Conservation (phyloP, 1,284 basidiomycete species). For the Takashimella koratensis region DNA sequence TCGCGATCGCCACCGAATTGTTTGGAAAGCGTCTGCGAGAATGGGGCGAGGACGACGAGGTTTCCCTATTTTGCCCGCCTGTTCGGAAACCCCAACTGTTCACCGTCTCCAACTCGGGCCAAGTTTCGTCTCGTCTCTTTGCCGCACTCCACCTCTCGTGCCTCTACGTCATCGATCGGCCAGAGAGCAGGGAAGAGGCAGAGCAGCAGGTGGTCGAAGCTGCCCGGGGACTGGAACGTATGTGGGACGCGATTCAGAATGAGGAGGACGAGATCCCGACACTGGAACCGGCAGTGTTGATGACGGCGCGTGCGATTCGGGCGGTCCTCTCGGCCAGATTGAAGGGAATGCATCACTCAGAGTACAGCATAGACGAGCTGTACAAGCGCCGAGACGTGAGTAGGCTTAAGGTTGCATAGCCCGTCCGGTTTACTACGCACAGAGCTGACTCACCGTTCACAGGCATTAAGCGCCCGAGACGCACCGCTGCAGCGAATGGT, state of each 20-base stretch:
- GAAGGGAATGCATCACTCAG: constrained; percentile 14
- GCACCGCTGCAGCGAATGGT: not conserved
- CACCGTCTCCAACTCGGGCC: constrained; percentile 25
- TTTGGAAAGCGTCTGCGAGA: constrained; percentile 3
- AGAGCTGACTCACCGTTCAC: too few species aligned
- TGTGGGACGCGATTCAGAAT: not conserved
- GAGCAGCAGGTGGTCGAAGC: not conserved
- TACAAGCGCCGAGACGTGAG: constrained; percentile 32
- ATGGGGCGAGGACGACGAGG: constrained; percentile 5
- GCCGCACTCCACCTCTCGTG: constrained; percentile 10
- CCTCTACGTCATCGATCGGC: not conserved
- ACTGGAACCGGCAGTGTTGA: constrained; percentile 4
- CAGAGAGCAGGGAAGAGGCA: not conserved
- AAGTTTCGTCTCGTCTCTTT: constrained; percentile 21
- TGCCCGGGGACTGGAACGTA: not conserved
- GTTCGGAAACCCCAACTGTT: constrained; percentile 5
- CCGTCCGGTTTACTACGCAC: too few species aligned
- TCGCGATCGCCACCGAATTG: not conserved
- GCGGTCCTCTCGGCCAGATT: constrained; percentile 15
- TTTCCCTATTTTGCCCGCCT: constrained; percentile 5
- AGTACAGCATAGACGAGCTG: constrained; percentile 18
- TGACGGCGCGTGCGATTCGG: constrained; percentile 1
- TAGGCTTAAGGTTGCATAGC: not conserved
- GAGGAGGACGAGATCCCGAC: not conserved
- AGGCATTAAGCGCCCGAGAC: too few species aligned